These are phyloP conservation scores for Diplodia mutila DNA, from an alignment of 2,329 filamentous ascomycete genomes.

Conservation along the genomic window DNA sequence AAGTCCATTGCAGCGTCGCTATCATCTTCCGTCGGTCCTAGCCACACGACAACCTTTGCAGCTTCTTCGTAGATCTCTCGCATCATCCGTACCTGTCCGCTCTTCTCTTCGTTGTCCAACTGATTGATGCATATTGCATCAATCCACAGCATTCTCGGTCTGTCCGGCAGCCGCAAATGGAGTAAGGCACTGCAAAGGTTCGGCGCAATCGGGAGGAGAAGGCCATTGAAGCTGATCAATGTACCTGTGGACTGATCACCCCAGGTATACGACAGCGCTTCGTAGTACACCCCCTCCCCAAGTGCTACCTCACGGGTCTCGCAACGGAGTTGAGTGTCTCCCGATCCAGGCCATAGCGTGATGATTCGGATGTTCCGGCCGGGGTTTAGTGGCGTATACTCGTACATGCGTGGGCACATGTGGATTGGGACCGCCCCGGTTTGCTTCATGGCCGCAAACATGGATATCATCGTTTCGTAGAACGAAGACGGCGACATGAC, in stretches of 20 bases:
- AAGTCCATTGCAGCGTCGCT: background rate
- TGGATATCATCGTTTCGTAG: background rate
- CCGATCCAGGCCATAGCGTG: background rate
- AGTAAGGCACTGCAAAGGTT: constrained; percentile 6
- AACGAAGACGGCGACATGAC: background rate
- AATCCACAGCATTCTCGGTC: constrained; percentile 25
- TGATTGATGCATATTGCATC: constrained; percentile 28
- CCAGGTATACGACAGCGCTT: constrained; percentile 29
- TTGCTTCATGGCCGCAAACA: background rate
- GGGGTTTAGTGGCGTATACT: background rate
- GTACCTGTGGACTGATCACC: background rate
- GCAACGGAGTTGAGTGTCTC: background rate
- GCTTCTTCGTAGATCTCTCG: constrained; percentile 21
- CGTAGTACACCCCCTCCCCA: background rate
- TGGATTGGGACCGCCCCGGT: background rate
- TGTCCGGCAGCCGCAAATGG: background rate
- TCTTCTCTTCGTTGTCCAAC: constrained; percentile 20
- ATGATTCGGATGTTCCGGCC: background rate
- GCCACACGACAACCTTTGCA: background rate
- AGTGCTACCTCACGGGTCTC: background rate
- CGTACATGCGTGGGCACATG: background rate
- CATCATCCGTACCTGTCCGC: constrained; percentile 26
- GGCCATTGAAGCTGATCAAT: background rate
- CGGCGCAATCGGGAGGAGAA: constrained; percentile 1
- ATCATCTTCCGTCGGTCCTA: background rate